A percentile compares a stretch with the other conserved stretches of the same genome.
Evolutionary conservation across 2,329 filamentous ascomycete genomes (phyloP).

Genomic region (Coniochaeta prunicola): DNA sequence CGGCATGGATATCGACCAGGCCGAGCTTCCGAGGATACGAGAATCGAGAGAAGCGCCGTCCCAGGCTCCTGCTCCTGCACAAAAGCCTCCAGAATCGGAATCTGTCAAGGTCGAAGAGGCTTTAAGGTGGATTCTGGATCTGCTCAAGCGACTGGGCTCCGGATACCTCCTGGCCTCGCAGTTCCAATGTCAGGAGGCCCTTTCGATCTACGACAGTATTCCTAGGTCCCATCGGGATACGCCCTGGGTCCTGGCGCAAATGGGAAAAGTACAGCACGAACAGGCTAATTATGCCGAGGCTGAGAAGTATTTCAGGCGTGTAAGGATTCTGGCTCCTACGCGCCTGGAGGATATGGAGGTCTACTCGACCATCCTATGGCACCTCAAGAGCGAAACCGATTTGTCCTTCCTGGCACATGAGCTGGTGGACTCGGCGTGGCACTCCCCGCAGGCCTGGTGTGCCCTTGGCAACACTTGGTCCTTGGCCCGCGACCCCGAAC

Average conservation of each 20-base stretch:
- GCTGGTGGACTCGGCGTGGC: conserved; percentile 76
- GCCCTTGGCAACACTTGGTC: conserved; percentile 93
- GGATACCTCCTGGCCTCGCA: conserved; percentile 73
- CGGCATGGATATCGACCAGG: conserved; percentile 61
- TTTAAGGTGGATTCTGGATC: conserved; percentile 67
- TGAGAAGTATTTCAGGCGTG: conserved; percentile 74
- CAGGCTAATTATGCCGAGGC: conserved; percentile 79
- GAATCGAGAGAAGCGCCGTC: conserved; percentile 25
- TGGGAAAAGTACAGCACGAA: conserved; percentile 88
- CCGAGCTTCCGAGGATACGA: conserved; percentile 45
- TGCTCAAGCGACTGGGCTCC: conserved; percentile 73
- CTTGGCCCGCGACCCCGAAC: conserved; percentile 84
- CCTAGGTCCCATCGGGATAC: conserved; percentile 75
- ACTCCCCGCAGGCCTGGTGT: conserved; percentile 94
- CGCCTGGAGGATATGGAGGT: conserved; percentile 94
- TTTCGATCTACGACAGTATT: conserved; percentile 66
- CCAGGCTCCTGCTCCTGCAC: conserved; percentile 25
- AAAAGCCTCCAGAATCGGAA: conserved; percentile 42
- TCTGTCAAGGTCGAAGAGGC: conserved; percentile 65
- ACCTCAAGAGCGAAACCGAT: conserved; percentile 85
- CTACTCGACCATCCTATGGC: conserved; percentile 98
- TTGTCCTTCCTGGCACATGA: conserved; percentile 89
- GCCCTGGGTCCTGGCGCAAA: conserved; percentile 85
- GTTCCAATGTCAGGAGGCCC: conserved; percentile 71
- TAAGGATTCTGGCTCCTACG: conserved; percentile 73